phyloP scores from a whole-genome alignment of 2,329 filamentous ascomycete genomes.

The Fusarium xylarioides region DNA sequence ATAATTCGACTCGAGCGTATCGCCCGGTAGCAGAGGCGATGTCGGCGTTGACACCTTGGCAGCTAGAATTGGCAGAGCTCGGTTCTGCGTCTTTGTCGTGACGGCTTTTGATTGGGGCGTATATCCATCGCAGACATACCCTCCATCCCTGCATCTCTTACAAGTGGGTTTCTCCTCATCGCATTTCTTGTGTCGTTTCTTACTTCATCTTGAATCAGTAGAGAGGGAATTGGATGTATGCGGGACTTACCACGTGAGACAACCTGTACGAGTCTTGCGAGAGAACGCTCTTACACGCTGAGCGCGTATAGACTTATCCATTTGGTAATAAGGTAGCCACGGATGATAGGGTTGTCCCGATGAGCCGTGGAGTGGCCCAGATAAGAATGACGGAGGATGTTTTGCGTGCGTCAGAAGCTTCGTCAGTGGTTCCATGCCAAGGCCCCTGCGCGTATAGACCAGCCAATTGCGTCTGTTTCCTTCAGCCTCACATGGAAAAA shows the following conservation, averaged over 20 bases:
- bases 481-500: not conserved
- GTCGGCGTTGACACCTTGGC: not conserved
- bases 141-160: constrained; percentile 6
- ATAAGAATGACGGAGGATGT: not conserved
- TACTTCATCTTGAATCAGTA: not conserved
- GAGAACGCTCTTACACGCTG: not conserved
- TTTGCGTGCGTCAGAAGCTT: not conserved
- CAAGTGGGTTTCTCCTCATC: constrained; percentile 6
- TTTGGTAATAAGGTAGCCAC: not conserved
- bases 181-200: constrained; percentile 13
- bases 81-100: not conserved
- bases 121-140: constrained; percentile 17
- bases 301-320: not conserved
- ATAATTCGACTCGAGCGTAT: constrained; percentile 1
- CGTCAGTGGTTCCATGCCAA: not conserved
- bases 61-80: not conserved
- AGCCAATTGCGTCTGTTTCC: not conserved
- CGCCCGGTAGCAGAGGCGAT: not conserved
- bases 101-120: not conserved
- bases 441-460: not conserved
- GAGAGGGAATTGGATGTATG: not conserved
- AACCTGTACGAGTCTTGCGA: constrained; percentile 3
- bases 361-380: not conserved
- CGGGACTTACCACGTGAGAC: constrained; percentile 8
- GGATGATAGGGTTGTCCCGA: not conserved